These are phyloP conservation scores for Didymella glomerata DNA, from an alignment of 2,329 filamentous ascomycete species.

Conservation along the genomic window DNA sequence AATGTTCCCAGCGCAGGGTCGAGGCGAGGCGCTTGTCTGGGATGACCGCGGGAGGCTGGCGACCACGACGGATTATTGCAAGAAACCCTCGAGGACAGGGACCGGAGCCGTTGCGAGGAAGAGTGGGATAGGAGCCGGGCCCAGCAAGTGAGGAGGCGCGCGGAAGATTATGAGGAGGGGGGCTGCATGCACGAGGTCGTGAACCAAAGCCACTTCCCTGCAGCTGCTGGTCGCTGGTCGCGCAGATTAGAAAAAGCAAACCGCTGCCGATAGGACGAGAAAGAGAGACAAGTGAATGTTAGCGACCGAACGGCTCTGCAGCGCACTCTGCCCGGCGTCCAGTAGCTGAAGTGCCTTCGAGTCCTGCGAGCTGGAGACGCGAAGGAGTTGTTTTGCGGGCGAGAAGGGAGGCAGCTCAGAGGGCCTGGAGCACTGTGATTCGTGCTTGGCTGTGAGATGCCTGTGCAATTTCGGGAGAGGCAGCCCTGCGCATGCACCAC, in stretches of 20 bases:
- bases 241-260: slow-evolving; percentile 35
- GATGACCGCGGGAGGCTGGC: slow-evolving; percentile 21
- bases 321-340: slow-evolving; percentile 31
- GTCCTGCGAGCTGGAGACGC: slow-evolving; percentile 34
- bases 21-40: slow-evolving; percentile 20
- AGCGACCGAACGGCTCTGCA: slow-evolving; percentile 27
- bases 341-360: slow-evolving; percentile 29
- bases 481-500: slow-evolving; percentile 22
- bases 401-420: slow-evolving; percentile 28
- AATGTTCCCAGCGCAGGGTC: slow-evolving; percentile 19
- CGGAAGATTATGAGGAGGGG: slow-evolving; percentile 33
- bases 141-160: slow-evolving; percentile 27
- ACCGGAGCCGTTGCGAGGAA: slow-evolving; percentile 22
- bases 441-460: slow-evolving; percentile 34
- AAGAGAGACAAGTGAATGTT: slow-evolving; percentile 36
- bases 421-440: slow-evolving; percentile 33
- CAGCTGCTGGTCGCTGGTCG: slow-evolving; percentile 38
- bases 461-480: slow-evolving; percentile 20
- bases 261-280: neutral
- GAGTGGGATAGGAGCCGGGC: slow-evolving; percentile 18
- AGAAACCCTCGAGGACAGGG: slow-evolving; percentile 10
- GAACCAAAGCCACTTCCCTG: slow-evolving; percentile 20
- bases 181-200: slow-evolving; percentile 36
- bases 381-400: slow-evolving; percentile 29
- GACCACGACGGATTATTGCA: slow-evolving; percentile 20